Evolutionary conservation across 1,139 yeast genomes (phyloP), one percentile per base, ranked within the genome.

Genomic region (Zygosaccharomyces pseudobailii): DNA sequence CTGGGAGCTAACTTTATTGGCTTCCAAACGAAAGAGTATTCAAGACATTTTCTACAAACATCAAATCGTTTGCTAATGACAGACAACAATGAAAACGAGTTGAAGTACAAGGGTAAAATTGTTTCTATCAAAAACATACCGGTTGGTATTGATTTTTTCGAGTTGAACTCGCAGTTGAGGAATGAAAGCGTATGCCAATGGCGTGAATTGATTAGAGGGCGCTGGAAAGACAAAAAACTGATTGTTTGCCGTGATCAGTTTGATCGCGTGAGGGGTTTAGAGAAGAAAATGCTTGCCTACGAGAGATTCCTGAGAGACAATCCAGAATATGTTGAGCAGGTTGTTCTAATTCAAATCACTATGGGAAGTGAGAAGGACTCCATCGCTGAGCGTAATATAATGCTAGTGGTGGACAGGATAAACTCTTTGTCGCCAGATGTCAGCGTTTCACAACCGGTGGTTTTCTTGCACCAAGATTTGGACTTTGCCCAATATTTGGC

Each of bases 1-100:
- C 71, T 94, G 40, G 97, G 96, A 4, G 90, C 97, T 2, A 87
- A 89, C 59, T 79, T 86, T 50, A 78, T 94, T 40, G 82, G 92
- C 1, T 90, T 92, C 71, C 98, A 92, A 66, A 89, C 94, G 8
- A 82, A 83, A 30, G 98, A 92, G 65, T 92, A 90, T 58, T 94
- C 90, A 22, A 80, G 96, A 59, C 98, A 92, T 68, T 94, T 94
- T 66, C 70, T 86, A 51, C 97, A 90, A 68, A 89, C 97, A 3
- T 84, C 96, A 58, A 87, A 86, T 56, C 74, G 96, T 49, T 71
- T 94, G 40, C 70, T 94, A 42, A 78, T 89, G 52, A 89, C 95
- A 0, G 97, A 92, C 67, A 80, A 87, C 9, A 81, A 81, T 43
- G 82, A 80, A n/a, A 75, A 74, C 48, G 94, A 92, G n/a, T 70